phyloP scores from a whole-genome alignment of 257 asterid genomes.

The Galeopsis tetrahit region DNA sequence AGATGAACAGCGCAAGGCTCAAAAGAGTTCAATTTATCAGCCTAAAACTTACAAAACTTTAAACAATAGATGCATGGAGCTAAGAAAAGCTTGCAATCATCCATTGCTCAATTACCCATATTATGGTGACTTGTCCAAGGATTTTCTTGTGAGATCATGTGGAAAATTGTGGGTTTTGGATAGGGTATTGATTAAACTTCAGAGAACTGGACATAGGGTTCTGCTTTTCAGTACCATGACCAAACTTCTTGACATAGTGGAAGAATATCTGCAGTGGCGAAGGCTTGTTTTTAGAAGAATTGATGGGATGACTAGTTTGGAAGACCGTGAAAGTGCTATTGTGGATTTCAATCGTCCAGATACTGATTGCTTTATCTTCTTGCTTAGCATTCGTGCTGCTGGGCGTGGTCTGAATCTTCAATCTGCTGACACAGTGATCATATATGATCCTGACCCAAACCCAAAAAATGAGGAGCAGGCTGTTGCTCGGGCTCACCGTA shows the following conservation, averaged over 20 bases:
- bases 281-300: slow-evolving; percentile 92
- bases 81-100: slow-evolving; percentile 95
- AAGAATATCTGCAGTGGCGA: slow-evolving; percentile 98
- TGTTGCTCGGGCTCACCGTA: slow-evolving; percentile 98
- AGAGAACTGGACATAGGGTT: slow-evolving; percentile 93
- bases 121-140: slow-evolving; percentile 84
- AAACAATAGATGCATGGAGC: slow-evolving; percentile 97
- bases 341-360: slow-evolving; percentile 88
- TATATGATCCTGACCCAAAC: slow-evolving; percentile 99
- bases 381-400: slow-evolving; percentile 99
- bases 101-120: slow-evolving; percentile 96
- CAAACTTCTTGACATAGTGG: slow-evolving; percentile 94
- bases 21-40: slow-evolving; percentile 80
- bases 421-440: slow-evolving; percentile 96
- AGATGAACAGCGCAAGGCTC: slow-evolving; percentile 81
- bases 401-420: slow-evolving; percentile 98
- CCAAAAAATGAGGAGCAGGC: slow-evolving; percentile 99
- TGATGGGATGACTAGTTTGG: slow-evolving; percentile 97
- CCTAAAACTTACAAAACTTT: slow-evolving; percentile 73
- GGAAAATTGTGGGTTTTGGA: slow-evolving; percentile 97
- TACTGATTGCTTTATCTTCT: slow-evolving; percentile 94
- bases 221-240: slow-evolving; percentile 98
- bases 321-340: slow-evolving; percentile 98
- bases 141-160: slow-evolving; percentile 93
- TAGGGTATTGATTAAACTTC: slow-evolving; percentile 88